Conservation (phyloP, 2,329 filamentous ascomycete species). For the Akanthomyces muscarius region DNA sequence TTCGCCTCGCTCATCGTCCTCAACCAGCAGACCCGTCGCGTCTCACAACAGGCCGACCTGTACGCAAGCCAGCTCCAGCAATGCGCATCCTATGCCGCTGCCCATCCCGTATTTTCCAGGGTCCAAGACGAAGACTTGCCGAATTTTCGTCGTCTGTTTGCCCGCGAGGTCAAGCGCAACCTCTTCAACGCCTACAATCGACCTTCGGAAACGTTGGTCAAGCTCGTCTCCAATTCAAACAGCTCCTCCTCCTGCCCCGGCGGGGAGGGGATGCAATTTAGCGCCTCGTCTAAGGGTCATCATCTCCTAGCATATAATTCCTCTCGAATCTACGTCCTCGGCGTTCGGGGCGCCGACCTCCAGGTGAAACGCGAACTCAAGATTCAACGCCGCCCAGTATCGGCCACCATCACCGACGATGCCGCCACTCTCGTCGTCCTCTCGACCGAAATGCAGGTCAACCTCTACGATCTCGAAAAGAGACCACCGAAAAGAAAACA, state of each 20-base stretch:
- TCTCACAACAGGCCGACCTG: slow-evolving; percentile 60
- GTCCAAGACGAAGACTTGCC: slow-evolving; percentile 50
- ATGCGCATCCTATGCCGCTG: slow-evolving; percentile 56
- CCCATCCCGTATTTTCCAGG: slow-evolving; percentile 39
- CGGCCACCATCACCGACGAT: slow-evolving; percentile 75
- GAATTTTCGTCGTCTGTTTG: slow-evolving; percentile 61
- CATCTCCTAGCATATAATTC: slow-evolving; percentile 79
- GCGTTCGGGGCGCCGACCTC: slow-evolving; percentile 57
- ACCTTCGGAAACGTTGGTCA: slow-evolving; percentile 67
- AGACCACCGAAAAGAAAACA: slow-evolving; percentile 66
- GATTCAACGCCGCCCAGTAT: slow-evolving; percentile 68
- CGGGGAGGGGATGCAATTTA: slow-evolving; percentile 82
- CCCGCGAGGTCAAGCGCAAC: slow-evolving; percentile 68
- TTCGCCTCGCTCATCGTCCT: slow-evolving; percentile 65
- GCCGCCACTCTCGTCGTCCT: slow-evolving; percentile 73
- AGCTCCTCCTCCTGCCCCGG: slow-evolving; percentile 80
- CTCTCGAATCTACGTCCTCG: slow-evolving; percentile 75
- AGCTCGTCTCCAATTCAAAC: slow-evolving; percentile 76
- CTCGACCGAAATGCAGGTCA: slow-evolving; percentile 77
- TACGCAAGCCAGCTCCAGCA: slow-evolving; percentile 59
- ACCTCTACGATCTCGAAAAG: slow-evolving; percentile 70
- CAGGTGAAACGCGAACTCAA: slow-evolving; percentile 73
- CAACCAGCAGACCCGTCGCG: slow-evolving; percentile 61
- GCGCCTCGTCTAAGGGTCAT: slow-evolving; percentile 69
- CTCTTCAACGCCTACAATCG: slow-evolving; percentile 72